These are phyloP conservation scores for Xylaria sp. DNA, from an alignment of 2,329 filamentous ascomycete genomes.

Conservation along the genomic window DNA sequence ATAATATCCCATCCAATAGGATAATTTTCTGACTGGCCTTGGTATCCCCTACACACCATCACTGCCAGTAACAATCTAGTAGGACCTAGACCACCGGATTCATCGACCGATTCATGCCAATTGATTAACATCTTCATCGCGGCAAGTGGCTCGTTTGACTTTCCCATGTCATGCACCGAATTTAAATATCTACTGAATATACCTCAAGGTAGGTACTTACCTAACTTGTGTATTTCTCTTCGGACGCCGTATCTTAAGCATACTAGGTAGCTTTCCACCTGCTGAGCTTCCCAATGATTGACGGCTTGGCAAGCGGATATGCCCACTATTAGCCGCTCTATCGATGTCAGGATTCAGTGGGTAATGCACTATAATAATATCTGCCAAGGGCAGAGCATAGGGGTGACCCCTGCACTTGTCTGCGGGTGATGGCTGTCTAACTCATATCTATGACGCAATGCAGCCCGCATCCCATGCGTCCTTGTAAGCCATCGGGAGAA, in stretches of 20 bases:
- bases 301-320: neutral
- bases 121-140: too few relatives aligned
- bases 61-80: too few relatives aligned
- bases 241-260: neutral
- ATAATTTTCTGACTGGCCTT: too few relatives aligned
- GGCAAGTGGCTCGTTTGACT: neutral
- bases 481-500: neutral
- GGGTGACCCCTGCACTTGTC: neutral
- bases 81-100: too few relatives aligned
- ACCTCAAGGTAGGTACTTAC: too few relatives aligned
- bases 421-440: neutral
- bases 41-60: too few relatives aligned
- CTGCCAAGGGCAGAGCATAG: too few relatives aligned
- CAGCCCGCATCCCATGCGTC: neutral
- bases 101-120: too few relatives aligned
- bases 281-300: neutral
- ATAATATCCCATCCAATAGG: too few relatives aligned
- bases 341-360: neutral
- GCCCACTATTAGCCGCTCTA: conserved; percentile 10
- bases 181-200: too few relatives aligned
- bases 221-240: neutral
- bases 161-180: neutral
- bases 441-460: neutral
- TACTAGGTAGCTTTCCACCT: neutral
- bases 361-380: too few relatives aligned